phyloP scores from a whole-genome alignment of 2,329 filamentous ascomycete species.

The Hypoxylon sp. region DNA sequence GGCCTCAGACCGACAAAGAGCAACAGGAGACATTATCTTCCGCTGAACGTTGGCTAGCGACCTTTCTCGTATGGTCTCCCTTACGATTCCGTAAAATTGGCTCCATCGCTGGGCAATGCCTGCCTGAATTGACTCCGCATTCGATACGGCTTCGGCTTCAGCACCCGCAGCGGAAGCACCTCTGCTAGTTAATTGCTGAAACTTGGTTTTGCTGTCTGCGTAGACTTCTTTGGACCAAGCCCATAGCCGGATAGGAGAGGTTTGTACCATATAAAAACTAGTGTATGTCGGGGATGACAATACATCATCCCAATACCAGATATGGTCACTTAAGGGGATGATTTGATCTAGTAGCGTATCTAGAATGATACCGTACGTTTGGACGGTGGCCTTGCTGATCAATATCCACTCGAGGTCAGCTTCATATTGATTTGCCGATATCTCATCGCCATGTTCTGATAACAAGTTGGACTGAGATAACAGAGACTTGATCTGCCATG shows the following conservation, averaged over 20 bases:
- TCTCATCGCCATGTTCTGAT: conserved; percentile 51
- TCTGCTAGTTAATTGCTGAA: conserved; percentile 55
- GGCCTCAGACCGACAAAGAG: conserved; percentile 80
- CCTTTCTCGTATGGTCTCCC: conserved; percentile 79
- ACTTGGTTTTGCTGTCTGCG: conserved; percentile 68
- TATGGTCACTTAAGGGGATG: conserved; percentile 85
- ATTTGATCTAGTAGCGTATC: conserved; percentile 85
- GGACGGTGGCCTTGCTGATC: conserved; percentile 91
- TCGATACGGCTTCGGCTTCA: conserved; percentile 47
- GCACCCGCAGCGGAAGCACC: conserved; percentile 52
- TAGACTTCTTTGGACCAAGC: conserved; percentile 80
- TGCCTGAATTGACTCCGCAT: conserved; percentile 54
- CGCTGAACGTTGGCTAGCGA: conserved; percentile 80
- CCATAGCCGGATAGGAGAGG: conserved; percentile 82
- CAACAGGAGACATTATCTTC: conserved; percentile 83
- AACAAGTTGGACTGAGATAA: conserved; percentile 75
- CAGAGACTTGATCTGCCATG: conserved; percentile 72
- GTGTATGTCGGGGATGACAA: conserved; percentile 83
- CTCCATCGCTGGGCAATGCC: conserved; percentile 70
- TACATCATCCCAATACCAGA: conserved; percentile 96
- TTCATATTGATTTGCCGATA: conserved; percentile 68
- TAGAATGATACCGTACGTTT: conserved; percentile 86
- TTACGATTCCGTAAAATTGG: conserved; percentile 85
- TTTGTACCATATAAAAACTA: conserved; percentile 88
- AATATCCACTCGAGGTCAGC: conserved; percentile 91